Evolutionary conservation across 1,284 basidiomycete genomes (phyloP), one percentile per base, ranked within the genome.

Genomic region (Apiotrichum gracile): DNA sequence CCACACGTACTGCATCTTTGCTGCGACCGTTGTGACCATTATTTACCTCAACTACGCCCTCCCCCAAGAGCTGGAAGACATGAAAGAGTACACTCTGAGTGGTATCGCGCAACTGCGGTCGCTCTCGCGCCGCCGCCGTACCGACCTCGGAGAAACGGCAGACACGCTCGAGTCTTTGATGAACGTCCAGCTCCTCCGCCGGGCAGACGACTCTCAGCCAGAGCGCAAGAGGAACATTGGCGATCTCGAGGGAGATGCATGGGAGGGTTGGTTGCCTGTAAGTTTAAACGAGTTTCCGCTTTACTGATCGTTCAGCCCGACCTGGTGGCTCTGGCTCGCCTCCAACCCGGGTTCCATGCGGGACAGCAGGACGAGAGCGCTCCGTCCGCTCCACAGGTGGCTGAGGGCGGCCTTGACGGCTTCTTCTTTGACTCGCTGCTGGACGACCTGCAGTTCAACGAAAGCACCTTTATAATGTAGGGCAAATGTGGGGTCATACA

Each of bases 371-470:
- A 24, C 25, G 6, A 44, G 6, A 27, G n/a, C 37, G 12, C 12
- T 5, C 4, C 46, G 9, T 7, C 25, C 25, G 9, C 25, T 4
- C 5, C 16, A 4, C 24, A 25, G 12, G 8, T 21, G 17, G 9
- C n/a, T 10, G 26, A 17, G 25, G 41, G 13, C 9, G 41, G 22
- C 19, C 40, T 31, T 22, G 54, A 55, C 31, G 27, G 40, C 16
- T 24, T 55, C 22, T 46, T 54, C 38, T 55, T 58, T 24, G 57
- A 55, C 21, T 39, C n/a, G 16, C 51, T 58, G 5, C 51, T 58
- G n/a, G 50, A 58, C 21, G 57, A 58, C 35, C 42, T 58, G 37
- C 52, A 54, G 42, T 58, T 58, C 47, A 58, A 58, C 52, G 52
- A 58, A 22, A 42, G 47, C 38, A 52, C 48, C 47, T 58, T 51